A percentile compares a stretch with the other conserved stretches of the same genome.
phyloP scores from a whole-genome alignment of 352 stramenopile species.

The Elongisporangium anandrum region DNA sequence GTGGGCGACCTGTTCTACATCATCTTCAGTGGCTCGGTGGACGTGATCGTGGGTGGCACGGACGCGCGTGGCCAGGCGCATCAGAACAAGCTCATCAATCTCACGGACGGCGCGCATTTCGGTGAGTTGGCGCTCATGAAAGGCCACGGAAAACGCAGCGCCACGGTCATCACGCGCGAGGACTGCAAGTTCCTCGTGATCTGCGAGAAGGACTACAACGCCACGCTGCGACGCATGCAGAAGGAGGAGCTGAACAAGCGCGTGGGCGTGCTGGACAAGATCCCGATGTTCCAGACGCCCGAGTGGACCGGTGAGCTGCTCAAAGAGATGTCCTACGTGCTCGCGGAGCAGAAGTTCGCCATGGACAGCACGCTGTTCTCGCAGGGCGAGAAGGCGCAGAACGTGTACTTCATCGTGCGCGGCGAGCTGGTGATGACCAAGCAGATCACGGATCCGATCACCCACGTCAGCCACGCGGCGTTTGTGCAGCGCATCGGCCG shows the following conservation, averaged over 20 bases:
- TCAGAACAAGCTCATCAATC: constrained; percentile 66
- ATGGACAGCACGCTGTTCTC: constrained; percentile 40
- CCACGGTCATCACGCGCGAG: constrained; percentile 60
- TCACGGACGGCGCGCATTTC: constrained; percentile 66
- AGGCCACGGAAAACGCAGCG: constrained; percentile 58
- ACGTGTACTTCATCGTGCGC: constrained; percentile 71
- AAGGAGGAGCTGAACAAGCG: constrained; percentile 63
- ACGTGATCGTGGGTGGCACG: constrained; percentile 59
- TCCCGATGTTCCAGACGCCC: constrained; percentile 68
- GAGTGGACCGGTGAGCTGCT: constrained; percentile 70
- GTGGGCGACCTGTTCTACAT: constrained; percentile 76
- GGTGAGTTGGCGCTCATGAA: constrained; percentile 76
- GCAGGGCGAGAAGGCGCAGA: constrained; percentile 55
- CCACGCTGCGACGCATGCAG: constrained; percentile 60
- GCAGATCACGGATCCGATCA: constrained; percentile 35
- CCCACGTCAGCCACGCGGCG: constrained; percentile 23
- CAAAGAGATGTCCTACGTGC: constrained; percentile 70
- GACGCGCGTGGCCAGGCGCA: constrained; percentile 44
- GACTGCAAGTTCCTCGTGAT: constrained; percentile 66
- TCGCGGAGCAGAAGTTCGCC: constrained; percentile 52
- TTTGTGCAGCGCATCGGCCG: constrained; percentile 58
- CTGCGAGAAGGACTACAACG: constrained; percentile 71
- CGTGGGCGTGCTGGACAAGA: constrained; percentile 52
- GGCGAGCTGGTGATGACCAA: constrained; percentile 59
- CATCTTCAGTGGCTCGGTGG: constrained; percentile 64